Conservation (phyloP, 345 rosid species). For the Bruguiera sexangula region DNA sequence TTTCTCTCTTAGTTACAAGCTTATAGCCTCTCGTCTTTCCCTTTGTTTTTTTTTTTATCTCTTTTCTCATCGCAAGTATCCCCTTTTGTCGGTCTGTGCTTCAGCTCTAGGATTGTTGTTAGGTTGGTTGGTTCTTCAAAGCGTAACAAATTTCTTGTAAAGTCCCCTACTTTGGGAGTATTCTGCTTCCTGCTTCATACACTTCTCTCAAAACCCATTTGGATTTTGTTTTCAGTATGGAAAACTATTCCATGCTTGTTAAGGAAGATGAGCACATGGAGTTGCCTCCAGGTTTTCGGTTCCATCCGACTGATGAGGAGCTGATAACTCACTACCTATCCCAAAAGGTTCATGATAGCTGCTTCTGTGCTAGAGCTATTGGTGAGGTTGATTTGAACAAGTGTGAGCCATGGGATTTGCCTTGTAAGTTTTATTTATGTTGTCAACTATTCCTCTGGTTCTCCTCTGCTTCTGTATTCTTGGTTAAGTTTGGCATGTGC, state of each 20-base stretch:
- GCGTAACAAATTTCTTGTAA: neutral
- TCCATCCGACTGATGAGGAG: slow-evolving; percentile 64
- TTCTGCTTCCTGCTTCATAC: neutral
- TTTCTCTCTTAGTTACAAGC: neutral
- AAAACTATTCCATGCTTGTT: slow-evolving; percentile 15
- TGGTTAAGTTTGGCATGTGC: neutral
- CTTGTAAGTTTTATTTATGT: slow-evolving; percentile 29
- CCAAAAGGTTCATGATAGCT: slow-evolving; percentile 38
- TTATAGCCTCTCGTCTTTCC: no score
- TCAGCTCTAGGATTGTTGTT: neutral
- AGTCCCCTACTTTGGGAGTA: neutral
- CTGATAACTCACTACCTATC: slow-evolving; percentile 52
- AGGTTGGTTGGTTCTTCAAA: neutral
- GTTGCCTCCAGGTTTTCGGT: slow-evolving; percentile 60
- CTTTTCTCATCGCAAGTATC: neutral
- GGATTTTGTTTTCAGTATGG: slow-evolving; percentile 26
- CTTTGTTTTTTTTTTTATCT: neutral
- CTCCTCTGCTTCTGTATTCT: neutral
- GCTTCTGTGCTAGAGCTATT: slow-evolving; percentile 46
- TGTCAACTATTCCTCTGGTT: neutral
- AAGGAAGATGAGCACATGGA: slow-evolving; percentile 31
- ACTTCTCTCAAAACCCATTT: neutral
- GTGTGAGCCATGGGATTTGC: slow-evolving; percentile 72
- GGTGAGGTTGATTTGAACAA: slow-evolving; percentile 67
- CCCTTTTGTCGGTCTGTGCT: neutral